Conservation (phyloP, 2,329 filamentous ascomycete genomes). For the Westerdykella sp. region DNA sequence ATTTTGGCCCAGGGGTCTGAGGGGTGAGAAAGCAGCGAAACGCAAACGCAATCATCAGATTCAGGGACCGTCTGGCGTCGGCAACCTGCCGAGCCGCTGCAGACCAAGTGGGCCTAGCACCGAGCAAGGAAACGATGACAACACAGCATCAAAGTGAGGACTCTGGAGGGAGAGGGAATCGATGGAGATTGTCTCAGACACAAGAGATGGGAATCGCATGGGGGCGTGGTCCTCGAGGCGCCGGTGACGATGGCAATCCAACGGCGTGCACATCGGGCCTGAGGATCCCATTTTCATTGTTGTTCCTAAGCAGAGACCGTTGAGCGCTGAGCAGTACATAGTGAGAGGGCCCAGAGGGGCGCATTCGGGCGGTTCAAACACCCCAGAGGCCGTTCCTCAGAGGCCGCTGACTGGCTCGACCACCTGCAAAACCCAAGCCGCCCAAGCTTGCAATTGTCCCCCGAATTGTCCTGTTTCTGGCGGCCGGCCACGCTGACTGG, state of each 20-base stretch:
- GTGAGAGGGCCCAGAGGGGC: too few relatives aligned
- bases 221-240: neutral
- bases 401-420: conserved; percentile 17
- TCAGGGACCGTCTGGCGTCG: conserved; percentile 14
- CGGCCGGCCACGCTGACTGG: conserved; percentile 19
- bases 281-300: neutral
- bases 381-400: conserved; percentile 4
- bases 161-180: too few relatives aligned
- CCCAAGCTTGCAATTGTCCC: conserved; percentile 13
- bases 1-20: conserved; percentile 24
- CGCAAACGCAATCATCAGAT: too few relatives aligned
- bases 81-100: neutral
- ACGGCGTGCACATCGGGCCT: neutral
- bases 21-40: conserved; percentile 20
- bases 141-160: neutral
- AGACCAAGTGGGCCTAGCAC: neutral
- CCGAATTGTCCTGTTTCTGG: conserved; percentile 3
- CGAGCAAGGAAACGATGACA: neutral
- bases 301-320: conserved; percentile 1
- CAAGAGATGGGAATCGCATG: neutral
- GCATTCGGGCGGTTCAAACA: conserved; percentile 6
- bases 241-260: neutral
- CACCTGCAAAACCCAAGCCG: conserved; percentile 11
- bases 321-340: conserved; percentile 13
- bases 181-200: neutral